phyloP scores from a whole-genome alignment of 768 basidiomycete species.

The Asterophora lycoperdoides region DNA sequence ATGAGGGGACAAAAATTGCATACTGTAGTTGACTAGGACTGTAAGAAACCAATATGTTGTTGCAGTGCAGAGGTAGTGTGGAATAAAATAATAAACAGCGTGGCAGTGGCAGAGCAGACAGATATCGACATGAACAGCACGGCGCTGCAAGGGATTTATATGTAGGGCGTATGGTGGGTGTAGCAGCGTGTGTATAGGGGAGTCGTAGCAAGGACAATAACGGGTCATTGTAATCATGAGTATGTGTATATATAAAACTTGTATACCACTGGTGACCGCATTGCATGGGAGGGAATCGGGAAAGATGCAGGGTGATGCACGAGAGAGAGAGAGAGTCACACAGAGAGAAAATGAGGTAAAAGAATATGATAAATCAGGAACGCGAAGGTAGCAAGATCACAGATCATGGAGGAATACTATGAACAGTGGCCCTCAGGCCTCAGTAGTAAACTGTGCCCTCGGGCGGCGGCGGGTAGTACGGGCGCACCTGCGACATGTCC shows the following conservation, averaged over 20 bases:
- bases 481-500: constrained; percentile 61
- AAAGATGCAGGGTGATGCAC: constrained; percentile 6
- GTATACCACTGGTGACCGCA: constrained; percentile 11
- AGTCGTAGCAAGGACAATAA: constrained; percentile 1
- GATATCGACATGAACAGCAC: constrained; percentile 6
- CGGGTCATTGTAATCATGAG: constrained; percentile 7
- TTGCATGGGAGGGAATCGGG: constrained; percentile 6
- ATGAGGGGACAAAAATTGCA: constrained; percentile 10
- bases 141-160: constrained; percentile 1
- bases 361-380: not conserved
- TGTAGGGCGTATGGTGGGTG: not conserved
- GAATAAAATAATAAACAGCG: constrained; percentile 16
- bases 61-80: constrained; percentile 21
- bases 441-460: constrained; percentile 60
- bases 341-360: not conserved
- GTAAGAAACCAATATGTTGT: constrained; percentile 11
- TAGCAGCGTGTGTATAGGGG: constrained; percentile 1
- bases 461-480: constrained; percentile 54
- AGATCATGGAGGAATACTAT: constrained; percentile 18
- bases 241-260: constrained; percentile 9
- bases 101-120: constrained; percentile 10
- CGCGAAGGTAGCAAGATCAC: constrained; percentile 16
- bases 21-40: constrained; percentile 11
- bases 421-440: constrained; percentile 23
- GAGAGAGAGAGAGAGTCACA: constrained; percentile 1